phyloP scores from a whole-genome alignment of 1,139 yeast species.

The Candida labiduridarum region DNA sequence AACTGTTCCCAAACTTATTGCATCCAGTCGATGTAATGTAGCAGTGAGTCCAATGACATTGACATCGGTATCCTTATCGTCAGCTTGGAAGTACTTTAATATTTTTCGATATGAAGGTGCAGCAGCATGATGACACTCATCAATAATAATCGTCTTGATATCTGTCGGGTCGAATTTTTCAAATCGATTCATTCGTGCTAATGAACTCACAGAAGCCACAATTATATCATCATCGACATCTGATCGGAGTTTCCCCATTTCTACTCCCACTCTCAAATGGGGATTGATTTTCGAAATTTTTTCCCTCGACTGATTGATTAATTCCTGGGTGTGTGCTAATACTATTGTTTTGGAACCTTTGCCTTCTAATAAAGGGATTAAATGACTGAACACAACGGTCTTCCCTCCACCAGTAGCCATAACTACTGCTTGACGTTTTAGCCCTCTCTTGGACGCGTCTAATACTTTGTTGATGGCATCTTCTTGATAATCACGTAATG shows the following conservation, averaged over 20 bases:
- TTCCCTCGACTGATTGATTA: slow-evolving; percentile 68
- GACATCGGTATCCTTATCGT: slow-evolving; percentile 39
- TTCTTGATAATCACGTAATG: slow-evolving; percentile 62
- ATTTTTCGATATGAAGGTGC: slow-evolving; percentile 68
- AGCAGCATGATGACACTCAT: slow-evolving; percentile 93
- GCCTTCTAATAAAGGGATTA: slow-evolving; percentile 50
- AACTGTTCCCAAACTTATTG: slow-evolving; percentile 54
- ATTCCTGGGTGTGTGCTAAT: slow-evolving; percentile 80
- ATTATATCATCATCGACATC: slow-evolving; percentile 58
- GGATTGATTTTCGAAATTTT: slow-evolving; percentile 56
- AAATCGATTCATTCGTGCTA: slow-evolving; percentile 53
- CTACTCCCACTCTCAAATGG: slow-evolving; percentile 58
- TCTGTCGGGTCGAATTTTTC: slow-evolving; percentile 55
- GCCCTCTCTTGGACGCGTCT: slow-evolving; percentile 48
- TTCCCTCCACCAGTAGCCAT: slow-evolving; percentile 97
- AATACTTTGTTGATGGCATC: slow-evolving; percentile 66
- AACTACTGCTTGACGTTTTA: slow-evolving; percentile 73
- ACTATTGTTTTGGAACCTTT: slow-evolving; percentile 59
- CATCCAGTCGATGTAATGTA: slow-evolving; percentile 71
- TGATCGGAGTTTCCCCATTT: slow-evolving; percentile 60
- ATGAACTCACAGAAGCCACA: slow-evolving; percentile 76
- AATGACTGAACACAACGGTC: slow-evolving; percentile 77
- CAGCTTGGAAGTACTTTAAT: slow-evolving; percentile 60
- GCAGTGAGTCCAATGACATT: slow-evolving; percentile 88
- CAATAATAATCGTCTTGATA: slow-evolving; percentile 76